Evolutionary conservation across 441 rosid species (phyloP).

Genomic region (Eruca vesicaria): DNA sequence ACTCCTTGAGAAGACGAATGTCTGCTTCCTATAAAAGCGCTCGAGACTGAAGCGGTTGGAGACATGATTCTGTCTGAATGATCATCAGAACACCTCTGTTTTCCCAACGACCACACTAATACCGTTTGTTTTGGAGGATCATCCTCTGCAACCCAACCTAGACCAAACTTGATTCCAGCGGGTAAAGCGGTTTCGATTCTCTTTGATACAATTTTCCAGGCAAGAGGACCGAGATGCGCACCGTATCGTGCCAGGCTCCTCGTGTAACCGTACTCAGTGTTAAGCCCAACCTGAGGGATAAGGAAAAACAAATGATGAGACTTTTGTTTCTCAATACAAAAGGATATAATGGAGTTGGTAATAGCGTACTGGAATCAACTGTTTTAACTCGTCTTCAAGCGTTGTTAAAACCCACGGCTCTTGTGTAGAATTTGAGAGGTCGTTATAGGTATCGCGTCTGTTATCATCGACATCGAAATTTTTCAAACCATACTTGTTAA

Average conservation of each 20-base stretch:
- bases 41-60: slow-evolving; percentile 34
- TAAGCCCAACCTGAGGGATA: slow-evolving; percentile 64
- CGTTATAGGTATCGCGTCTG: slow-evolving; percentile 60
- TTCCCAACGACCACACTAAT: slow-evolving; percentile 15
- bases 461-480: slow-evolving; percentile 59
- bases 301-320: slow-evolving; percentile 5
- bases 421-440: slow-evolving; percentile 35
- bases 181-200: slow-evolving; percentile 50
- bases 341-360: neutral
- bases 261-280: slow-evolving; percentile 62
- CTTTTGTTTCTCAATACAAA: neutral
- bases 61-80: slow-evolving; percentile 42
- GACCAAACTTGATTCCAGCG: slow-evolving; percentile 44
- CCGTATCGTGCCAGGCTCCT: slow-evolving; percentile 66
- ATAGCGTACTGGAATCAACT: slow-evolving; percentile 54
- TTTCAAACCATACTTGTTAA: slow-evolving; percentile 67
- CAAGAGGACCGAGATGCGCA: slow-evolving; percentile 56
- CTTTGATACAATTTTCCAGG: slow-evolving; percentile 55
- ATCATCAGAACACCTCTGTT: slow-evolving; percentile 35
- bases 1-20: slow-evolving; percentile 29
- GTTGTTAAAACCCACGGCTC: slow-evolving; percentile 47
- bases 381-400: slow-evolving; percentile 59
- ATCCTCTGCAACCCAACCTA: slow-evolving; percentile 66
- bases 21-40: slow-evolving; percentile 32
- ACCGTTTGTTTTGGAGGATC: slow-evolving; percentile 30